Conservation (phyloP, 2,329 filamentous ascomycete species). For the Orbilia quercus region DNA sequence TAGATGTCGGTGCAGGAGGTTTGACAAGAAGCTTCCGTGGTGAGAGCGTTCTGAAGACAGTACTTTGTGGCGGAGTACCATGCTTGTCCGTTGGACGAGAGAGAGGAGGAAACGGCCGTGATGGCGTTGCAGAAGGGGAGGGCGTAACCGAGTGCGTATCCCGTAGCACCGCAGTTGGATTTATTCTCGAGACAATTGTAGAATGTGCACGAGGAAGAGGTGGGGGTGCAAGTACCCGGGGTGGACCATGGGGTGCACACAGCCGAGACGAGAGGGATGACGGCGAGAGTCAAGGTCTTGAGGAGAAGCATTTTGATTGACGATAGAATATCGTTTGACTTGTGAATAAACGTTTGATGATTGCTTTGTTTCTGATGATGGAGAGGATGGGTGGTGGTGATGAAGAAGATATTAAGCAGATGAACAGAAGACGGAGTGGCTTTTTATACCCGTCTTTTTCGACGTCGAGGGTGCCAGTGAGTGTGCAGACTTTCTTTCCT, state of each 20-base stretch:
- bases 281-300: neutral
- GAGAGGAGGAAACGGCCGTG: slow-evolving; percentile 13
- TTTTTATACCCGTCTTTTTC: too few relatives aligned
- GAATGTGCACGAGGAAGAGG: slow-evolving; percentile 32
- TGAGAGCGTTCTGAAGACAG: slow-evolving; percentile 43
- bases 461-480: too few relatives aligned
- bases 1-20: slow-evolving; percentile 38
- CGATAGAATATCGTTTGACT: neutral
- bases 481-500: too few relatives aligned
- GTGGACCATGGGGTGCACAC: slow-evolving; percentile 37
- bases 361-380: too few relatives aligned
- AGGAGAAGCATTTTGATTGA: slow-evolving; percentile 24
- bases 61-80: slow-evolving; percentile 37
- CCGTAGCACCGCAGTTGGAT: slow-evolving; percentile 23
- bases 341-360: too few relatives aligned
- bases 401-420: too few relatives aligned
- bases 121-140: slow-evolving; percentile 44
- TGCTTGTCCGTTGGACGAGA: slow-evolving; percentile 35
- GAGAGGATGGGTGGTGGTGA: too few relatives aligned
- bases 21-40: slow-evolving; percentile 27
- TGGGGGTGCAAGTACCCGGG: slow-evolving; percentile 33
- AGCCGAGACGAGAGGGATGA: slow-evolving; percentile 29
- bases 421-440: too few relatives aligned
- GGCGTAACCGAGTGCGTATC: slow-evolving; percentile 33
- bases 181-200: slow-evolving; percentile 34